phyloP scores from a whole-genome alignment of 1,284 basidiomycete genomes.

The Amylostereum areolatum region DNA sequence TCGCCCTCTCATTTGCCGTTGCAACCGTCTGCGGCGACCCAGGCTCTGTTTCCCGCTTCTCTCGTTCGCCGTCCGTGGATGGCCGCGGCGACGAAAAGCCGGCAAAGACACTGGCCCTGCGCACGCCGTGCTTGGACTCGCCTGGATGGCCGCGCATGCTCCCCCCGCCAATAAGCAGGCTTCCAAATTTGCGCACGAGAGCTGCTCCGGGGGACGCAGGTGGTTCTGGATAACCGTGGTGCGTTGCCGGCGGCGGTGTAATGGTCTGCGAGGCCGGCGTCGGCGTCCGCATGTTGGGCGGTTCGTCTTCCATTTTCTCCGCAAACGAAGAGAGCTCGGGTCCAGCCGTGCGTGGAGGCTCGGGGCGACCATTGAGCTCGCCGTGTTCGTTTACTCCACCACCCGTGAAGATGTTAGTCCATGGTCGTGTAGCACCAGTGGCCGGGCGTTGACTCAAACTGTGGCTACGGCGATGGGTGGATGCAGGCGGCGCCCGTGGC shows the following conservation, averaged over 20 bases:
- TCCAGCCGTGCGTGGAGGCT: slow-evolving; percentile 49
- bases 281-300: slow-evolving; percentile 15
- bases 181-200: slow-evolving; percentile 71
- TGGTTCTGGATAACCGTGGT: slow-evolving; percentile 8
- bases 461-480: slow-evolving; percentile 66
- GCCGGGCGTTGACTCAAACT: slow-evolving; percentile 70
- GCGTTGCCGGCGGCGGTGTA: background rate
- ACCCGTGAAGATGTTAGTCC: slow-evolving; percentile 36
- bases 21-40: slow-evolving; percentile 12
- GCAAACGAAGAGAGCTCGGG: slow-evolving; percentile 50
- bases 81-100: slow-evolving; percentile 38
- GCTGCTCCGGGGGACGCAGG: slow-evolving; percentile 54
- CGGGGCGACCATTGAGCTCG: slow-evolving; percentile 24
- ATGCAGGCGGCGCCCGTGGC: slow-evolving; percentile 60
- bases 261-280: background rate
- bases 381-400: slow-evolving; percentile 36
- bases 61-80: slow-evolving; percentile 30
- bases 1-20: no score
- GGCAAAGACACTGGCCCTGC: slow-evolving; percentile 46
- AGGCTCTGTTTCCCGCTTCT: slow-evolving; percentile 8
- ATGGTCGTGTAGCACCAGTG: slow-evolving; percentile 31
- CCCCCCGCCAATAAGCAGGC: slow-evolving; percentile 47
- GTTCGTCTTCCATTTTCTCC: slow-evolving; percentile 29
- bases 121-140: slow-evolving; percentile 24
- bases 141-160: slow-evolving; percentile 35